Percentiles rank a stretch among this genome's conserved stretches.
Conservation (phyloP, 495 filamentous ascomycete species). For the Endocarpon pusillum region DNA sequence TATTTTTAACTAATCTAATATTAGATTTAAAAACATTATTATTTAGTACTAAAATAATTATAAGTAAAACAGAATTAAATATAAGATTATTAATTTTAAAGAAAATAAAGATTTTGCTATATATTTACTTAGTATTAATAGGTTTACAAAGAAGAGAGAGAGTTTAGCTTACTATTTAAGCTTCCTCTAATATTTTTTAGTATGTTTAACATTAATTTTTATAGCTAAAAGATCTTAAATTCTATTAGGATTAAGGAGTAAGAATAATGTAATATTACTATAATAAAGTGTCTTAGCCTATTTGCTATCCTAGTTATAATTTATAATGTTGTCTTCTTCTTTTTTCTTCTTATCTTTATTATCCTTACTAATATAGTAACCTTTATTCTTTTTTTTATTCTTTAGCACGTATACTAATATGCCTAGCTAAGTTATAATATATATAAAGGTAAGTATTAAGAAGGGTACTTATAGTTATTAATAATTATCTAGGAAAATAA, state of each 20-base stretch:
- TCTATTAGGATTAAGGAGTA: conserved; percentile 6
- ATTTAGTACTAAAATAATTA: conserved; percentile 4
- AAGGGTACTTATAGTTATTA: conserved; percentile 7
- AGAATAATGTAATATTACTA: conserved; percentile 5
- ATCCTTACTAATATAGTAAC: conserved; percentile 2
- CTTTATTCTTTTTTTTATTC: too few species aligned
- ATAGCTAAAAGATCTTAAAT: conserved; percentile 4
- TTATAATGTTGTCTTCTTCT: conserved; percentile 3
- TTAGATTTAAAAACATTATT: conserved; percentile 3
- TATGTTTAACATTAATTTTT: conserved; percentile 7
- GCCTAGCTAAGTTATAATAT: conserved; percentile 4
- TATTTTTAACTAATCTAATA: conserved; percentile 6
- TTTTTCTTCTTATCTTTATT: neutral
- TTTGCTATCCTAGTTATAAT: too few species aligned
- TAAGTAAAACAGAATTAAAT: conserved; percentile 7
- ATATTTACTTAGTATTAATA: too few species aligned
- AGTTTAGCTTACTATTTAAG: conserved; percentile 3
- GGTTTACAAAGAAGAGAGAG: too few species aligned
- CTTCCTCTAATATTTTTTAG: conserved; percentile 5
- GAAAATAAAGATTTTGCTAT: too few species aligned
- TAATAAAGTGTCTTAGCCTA: conserved; percentile 9
- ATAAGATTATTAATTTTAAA: too few species aligned
- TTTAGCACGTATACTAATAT: conserved; percentile 5
- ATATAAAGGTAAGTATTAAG: conserved; percentile 4
- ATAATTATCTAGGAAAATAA: conserved; percentile 3